Conservation (phyloP, 257 asterid genomes). For the Solanum tarapatanum region DNA sequence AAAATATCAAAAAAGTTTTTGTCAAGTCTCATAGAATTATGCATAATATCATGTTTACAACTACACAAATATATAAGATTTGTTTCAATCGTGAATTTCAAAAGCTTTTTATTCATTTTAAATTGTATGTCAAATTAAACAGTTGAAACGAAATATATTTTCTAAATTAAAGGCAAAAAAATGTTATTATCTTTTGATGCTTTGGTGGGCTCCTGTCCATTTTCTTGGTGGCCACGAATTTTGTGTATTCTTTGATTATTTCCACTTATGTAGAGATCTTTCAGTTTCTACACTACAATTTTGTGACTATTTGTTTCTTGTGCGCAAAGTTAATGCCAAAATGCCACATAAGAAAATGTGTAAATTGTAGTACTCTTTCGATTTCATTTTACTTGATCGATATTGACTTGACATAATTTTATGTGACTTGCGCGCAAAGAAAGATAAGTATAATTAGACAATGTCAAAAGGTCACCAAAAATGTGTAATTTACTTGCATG, state of each 20-base stretch:
- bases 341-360: neutral
- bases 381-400: too few relatives aligned
- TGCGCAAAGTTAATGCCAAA: neutral
- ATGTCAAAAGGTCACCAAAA: too few relatives aligned
- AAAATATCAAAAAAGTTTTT: neutral
- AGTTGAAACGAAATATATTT: neutral
- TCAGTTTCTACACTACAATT: neutral
- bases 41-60: neutral
- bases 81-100: neutral
- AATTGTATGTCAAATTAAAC: neutral
- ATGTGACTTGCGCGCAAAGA: too few relatives aligned
- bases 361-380: too few relatives aligned
- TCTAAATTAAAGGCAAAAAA: neutral
- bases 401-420: too few relatives aligned
- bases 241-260: neutral
- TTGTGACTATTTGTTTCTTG: neutral
- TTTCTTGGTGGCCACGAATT: neutral
- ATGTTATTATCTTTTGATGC: neutral
- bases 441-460: too few relatives aligned
- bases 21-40: neutral
- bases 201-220: neutral
- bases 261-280: neutral
- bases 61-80: neutral
- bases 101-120: neutral
- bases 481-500: too few relatives aligned